These are phyloP conservation scores for Wickerhamiella musiphila DNA, from an alignment of 805 yeast genomes.

Conservation along the genomic window DNA sequence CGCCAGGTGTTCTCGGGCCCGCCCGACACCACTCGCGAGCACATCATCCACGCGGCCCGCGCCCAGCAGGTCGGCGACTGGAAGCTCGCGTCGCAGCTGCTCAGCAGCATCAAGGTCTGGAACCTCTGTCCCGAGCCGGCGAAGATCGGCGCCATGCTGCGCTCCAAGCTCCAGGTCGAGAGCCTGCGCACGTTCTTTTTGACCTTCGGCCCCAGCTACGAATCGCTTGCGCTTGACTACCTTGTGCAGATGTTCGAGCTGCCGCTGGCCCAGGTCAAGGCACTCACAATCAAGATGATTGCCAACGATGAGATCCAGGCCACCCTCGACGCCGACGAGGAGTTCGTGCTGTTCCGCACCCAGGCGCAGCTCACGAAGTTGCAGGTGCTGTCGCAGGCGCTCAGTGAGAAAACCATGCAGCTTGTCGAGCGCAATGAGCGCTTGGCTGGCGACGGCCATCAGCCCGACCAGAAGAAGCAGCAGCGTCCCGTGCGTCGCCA, in stretches of 20 bases:
- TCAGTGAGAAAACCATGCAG: constrained; percentile 66
- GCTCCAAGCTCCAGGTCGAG: constrained; percentile 66
- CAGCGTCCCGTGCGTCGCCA: neutral
- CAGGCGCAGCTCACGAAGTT: constrained; percentile 69
- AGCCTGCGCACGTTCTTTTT: constrained; percentile 87
- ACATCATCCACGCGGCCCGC: constrained; percentile 80
- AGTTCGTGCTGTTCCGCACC: constrained; percentile 47
- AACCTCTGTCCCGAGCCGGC: constrained; percentile 53
- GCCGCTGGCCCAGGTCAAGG: constrained; percentile 34
- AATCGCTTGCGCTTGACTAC: constrained; percentile 51
- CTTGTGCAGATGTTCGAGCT: constrained; percentile 54
- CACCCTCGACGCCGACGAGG: constrained; percentile 46
- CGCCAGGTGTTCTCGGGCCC: constrained; percentile 94
- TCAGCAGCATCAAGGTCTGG: constrained; percentile 75
- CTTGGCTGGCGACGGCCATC: constrained; percentile 61
- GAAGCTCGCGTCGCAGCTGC: constrained; percentile 54
- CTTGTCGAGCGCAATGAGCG: constrained; percentile 75
- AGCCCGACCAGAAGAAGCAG: constrained; percentile 13
- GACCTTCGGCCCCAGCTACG: constrained; percentile 53
- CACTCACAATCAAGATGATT: constrained; percentile 59
- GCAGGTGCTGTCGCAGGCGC: constrained; percentile 71
- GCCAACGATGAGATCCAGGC: constrained; percentile 64
- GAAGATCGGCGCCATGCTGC: constrained; percentile 41
- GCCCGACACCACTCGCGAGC: constrained; percentile 90
- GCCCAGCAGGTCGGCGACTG: constrained; percentile 81